Evolutionary conservation across 2,329 filamentous ascomycete genomes (phyloP), one percentile per base, ranked within the genome.

Genomic region (Fusarium fracticaudum): DNA sequence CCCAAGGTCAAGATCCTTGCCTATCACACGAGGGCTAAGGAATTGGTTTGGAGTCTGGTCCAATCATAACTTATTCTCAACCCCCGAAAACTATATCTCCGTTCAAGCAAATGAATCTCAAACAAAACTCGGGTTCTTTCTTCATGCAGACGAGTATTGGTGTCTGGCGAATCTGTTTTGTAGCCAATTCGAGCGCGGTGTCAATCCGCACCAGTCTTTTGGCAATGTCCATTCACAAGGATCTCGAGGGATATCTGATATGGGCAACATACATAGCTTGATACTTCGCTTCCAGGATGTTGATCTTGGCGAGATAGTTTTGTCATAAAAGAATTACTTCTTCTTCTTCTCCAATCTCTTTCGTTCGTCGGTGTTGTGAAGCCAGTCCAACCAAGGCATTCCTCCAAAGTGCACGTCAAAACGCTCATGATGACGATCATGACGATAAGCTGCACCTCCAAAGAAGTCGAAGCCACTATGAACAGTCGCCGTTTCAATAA

Each of bases 391-490:
- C 58, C 87, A 73, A 5, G 87, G 87, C 70, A 89, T 80, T 0
- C 83, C 85, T 3, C 88, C 88, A 79, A 86, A 90, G 71, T 89
- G 85, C 20, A 89, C 80, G 64, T 85, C 84, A 73, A 90, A 90
- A 71, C 85, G 84, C 81, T 89, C 87, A 79, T 90, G 88, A 73
- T 91, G 89, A 37, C 85, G 78, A 79, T 91, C 89, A 79, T 91
- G 88, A 77, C 84, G 85, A 71, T 80, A 82, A 1, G 87, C 87
- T 61, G 77, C 83, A 64, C 83, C 83, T 68, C 64, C 76, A 22
- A 88, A 84, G 72, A 89, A 89, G 59, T 90, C 87, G 76, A 88
- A 90, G 12, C 88, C 89, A 67, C 87, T 89, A 77, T 90, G 88
- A 61, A 89, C 88, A 2, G 85, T 87, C 8, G 83, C 81, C 50